Evolutionary conservation across 768 basidiomycete species (phyloP).

Genomic region (Kwoniella dejecticola): DNA sequence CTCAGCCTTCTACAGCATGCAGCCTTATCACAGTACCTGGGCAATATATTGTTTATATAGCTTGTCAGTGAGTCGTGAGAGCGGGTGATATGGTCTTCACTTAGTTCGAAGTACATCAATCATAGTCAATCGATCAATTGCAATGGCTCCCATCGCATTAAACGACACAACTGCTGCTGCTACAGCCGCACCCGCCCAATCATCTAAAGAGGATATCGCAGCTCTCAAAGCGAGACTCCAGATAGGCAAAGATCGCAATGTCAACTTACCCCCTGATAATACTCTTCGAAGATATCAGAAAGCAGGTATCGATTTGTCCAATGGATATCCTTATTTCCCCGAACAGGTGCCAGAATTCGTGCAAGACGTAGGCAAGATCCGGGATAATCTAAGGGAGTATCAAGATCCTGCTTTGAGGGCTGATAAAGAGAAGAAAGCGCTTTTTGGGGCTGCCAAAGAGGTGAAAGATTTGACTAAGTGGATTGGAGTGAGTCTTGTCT

Average conservation of each 20-base stretch:
- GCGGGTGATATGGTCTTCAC: no score
- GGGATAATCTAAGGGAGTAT: constrained; percentile 38
- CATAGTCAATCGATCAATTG: not conserved
- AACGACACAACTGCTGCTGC: constrained; percentile 12
- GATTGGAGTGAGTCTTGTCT: constrained; percentile 58
- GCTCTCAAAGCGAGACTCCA: constrained; percentile 20
- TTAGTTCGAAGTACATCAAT: no score
- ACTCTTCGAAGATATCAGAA: constrained; percentile 40
- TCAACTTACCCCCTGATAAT: constrained; percentile 37
- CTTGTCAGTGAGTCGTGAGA: no score
- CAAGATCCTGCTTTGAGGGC: constrained; percentile 70
- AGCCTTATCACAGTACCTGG: no score
- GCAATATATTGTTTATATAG: no score
- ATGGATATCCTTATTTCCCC: constrained; percentile 47
- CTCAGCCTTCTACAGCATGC: not conserved
- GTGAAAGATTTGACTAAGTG: constrained; percentile 69
- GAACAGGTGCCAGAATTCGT: constrained; percentile 39
- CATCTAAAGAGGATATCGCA: constrained; percentile 23
- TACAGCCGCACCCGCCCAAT: not conserved
- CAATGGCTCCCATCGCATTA: constrained; percentile 45
- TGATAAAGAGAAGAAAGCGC: constrained; percentile 68
- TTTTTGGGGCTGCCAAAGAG: constrained; percentile 68
- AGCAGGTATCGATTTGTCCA: constrained; percentile 43
- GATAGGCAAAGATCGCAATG: not conserved
- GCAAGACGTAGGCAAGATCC: constrained; percentile 42